Conservation (phyloP, 441 rosid genomes). For the Erodium texanum region DNA sequence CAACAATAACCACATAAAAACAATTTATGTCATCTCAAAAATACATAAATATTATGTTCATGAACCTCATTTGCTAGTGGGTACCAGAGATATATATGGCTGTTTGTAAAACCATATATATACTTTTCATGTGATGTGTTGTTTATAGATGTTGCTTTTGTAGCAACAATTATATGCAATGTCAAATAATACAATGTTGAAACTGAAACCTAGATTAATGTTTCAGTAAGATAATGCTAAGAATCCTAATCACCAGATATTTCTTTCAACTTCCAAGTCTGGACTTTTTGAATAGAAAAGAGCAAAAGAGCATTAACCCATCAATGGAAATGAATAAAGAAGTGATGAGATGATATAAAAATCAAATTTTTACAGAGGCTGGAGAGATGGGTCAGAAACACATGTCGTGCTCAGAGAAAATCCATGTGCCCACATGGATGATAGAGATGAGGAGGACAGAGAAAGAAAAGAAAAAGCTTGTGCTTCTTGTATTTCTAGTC, state of each 20-base stretch:
- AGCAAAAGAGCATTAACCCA: too few relatives aligned
- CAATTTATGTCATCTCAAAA: background rate
- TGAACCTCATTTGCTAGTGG: background rate
- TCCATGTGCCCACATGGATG: slow-evolving; percentile 58
- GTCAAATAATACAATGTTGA: background rate
- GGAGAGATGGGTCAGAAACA: slow-evolving; percentile 37
- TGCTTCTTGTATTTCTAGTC: background rate
- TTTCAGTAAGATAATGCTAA: background rate
- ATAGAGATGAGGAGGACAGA: slow-evolving; percentile 14
- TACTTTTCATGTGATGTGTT: background rate
- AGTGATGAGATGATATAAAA: too few relatives aligned
- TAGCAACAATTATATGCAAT: background rate
- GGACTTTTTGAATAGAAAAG: too few relatives aligned
- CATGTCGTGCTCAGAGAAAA: slow-evolving; percentile 40
- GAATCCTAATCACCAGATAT: background rate
- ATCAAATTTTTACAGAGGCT: background rate
- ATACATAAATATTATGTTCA: too few relatives aligned
- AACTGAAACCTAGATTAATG: too few relatives aligned
- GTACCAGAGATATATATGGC: background rate
- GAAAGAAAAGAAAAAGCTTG: background rate
- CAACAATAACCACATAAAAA: too few relatives aligned
- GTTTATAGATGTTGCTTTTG: background rate
- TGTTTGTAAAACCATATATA: background rate
- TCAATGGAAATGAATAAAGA: too few relatives aligned
- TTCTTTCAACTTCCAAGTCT: background rate